Evolutionary conservation across 1,139 yeast genomes (phyloP).

Genomic region (Magnusiomyces paraingens): DNA sequence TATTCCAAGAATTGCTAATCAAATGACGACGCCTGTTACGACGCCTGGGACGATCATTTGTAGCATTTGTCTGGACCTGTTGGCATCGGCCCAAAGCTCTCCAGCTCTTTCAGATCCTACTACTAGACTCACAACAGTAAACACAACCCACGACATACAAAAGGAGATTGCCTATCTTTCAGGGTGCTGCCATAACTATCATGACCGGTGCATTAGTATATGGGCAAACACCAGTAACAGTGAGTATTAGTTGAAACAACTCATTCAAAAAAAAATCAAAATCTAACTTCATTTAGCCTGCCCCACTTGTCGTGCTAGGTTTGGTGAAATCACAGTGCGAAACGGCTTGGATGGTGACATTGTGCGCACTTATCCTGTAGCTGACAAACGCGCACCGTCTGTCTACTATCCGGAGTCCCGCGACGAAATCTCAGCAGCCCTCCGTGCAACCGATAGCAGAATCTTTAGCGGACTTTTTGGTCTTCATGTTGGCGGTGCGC

Average conservation of each 20-base stretch:
- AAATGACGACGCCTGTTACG: too few relatives aligned
- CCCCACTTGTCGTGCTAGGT: constrained; percentile 45
- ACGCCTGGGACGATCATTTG: too few relatives aligned
- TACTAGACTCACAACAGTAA: background rate
- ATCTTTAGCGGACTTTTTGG: too few relatives aligned
- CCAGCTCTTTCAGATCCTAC: background rate
- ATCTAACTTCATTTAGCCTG: constrained; percentile 29
- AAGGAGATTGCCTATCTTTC: constrained; percentile 21
- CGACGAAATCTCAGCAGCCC: background rate
- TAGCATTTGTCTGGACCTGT: too few relatives aligned
- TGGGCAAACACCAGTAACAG: constrained; percentile 50
- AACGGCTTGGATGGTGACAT: constrained; percentile 17
- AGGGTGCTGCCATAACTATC: constrained; percentile 42
- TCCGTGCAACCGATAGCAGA: constrained; percentile 9
- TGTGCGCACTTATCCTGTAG: constrained; percentile 14
- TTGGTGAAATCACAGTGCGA: constrained; percentile 24
- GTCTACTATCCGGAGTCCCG: constrained; percentile 13
- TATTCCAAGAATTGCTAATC: too few relatives aligned
- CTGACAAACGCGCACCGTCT: constrained; percentile 12
- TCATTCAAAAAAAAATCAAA: too few relatives aligned
- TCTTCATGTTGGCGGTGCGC: too few relatives aligned
- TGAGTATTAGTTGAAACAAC: too few relatives aligned
- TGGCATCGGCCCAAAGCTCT: background rate
- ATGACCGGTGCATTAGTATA: constrained; percentile 41
- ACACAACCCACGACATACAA: constrained; percentile 12